Conservation (phyloP, 768 basidiomycete species). For the Phanerodontia chrysosporium region DNA sequence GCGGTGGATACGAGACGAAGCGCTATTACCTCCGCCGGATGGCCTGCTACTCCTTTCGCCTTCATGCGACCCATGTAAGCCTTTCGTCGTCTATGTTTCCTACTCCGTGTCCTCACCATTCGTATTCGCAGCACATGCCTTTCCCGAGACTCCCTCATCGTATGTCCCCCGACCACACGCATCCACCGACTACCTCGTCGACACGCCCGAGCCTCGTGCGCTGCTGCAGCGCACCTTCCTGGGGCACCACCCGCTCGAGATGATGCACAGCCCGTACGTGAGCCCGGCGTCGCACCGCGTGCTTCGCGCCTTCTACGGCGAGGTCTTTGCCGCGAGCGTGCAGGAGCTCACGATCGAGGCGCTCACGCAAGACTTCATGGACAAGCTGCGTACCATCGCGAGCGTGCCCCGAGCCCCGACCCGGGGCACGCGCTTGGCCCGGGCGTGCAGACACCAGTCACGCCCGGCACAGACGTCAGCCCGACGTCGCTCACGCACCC, state of each 20-base stretch:
- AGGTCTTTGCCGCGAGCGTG: slow-evolving; percentile 22
- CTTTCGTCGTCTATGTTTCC: too few relatives aligned
- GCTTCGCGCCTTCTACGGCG: slow-evolving; percentile 30
- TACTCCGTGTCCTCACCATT: slow-evolving; percentile 8
- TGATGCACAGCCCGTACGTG: slow-evolving; percentile 32
- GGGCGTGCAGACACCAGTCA: slow-evolving; percentile 4
- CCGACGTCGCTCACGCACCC: slow-evolving; percentile 23
- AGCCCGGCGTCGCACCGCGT: slow-evolving; percentile 30
- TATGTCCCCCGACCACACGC: slow-evolving; percentile 48
- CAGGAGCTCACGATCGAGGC: slow-evolving; percentile 24
- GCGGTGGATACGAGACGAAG: slow-evolving; percentile 52
- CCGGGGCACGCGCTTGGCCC: slow-evolving; percentile 6
- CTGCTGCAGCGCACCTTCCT: slow-evolving; percentile 52
- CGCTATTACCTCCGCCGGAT: slow-evolving; percentile 38
- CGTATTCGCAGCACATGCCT: slow-evolving; percentile 34
- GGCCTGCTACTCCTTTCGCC: slow-evolving; percentile 45
- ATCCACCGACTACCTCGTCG: slow-evolving; percentile 46
- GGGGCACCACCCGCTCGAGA: slow-evolving; percentile 33
- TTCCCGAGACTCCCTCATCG: slow-evolving; percentile 44
- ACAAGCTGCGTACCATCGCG: slow-evolving; percentile 19
- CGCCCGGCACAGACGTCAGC: slow-evolving; percentile 10
- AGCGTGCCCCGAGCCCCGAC: slow-evolving; percentile 18
- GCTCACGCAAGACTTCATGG: slow-evolving; percentile 18
- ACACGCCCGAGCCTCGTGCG: slow-evolving; percentile 49
- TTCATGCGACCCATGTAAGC: slow-evolving; percentile 33